Evolutionary conservation across 1,284 basidiomycete genomes (phyloP).

Genomic region (Vanrija sp.): DNA sequence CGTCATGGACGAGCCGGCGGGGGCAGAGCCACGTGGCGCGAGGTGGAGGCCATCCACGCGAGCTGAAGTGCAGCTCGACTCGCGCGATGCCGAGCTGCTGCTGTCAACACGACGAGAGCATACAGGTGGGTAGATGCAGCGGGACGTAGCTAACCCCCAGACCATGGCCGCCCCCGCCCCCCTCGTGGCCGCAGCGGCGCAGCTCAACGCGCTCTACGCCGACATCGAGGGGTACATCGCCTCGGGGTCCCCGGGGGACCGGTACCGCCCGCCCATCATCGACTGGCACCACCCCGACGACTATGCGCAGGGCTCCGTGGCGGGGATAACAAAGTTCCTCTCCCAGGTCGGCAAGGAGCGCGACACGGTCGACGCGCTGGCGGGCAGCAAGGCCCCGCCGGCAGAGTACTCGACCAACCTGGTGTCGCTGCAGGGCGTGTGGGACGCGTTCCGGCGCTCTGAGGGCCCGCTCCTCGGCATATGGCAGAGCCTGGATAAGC

Average conservation of each 20-base stretch:
- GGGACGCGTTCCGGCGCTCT: constrained; percentile 35
- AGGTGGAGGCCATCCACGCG: neutral
- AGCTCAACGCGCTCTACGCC: neutral
- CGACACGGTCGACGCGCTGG: constrained; percentile 27
- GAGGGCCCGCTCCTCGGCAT: constrained; percentile 30
- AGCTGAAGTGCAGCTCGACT: neutral
- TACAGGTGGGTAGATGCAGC: no score
- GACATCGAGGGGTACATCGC: constrained; percentile 11
- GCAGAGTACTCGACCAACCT: constrained; percentile 35
- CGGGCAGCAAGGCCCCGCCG: constrained; percentile 19
- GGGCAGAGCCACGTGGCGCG: neutral
- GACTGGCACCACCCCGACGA: constrained; percentile 40
- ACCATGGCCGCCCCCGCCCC: no score
- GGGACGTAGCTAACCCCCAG: no score
- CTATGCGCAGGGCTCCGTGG: constrained; percentile 23
- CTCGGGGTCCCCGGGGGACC: constrained; percentile 6
- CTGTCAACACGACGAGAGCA: no score
- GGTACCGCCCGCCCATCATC: constrained; percentile 34
- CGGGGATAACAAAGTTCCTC: constrained; percentile 35
- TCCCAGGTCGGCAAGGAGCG: constrained; percentile 27
- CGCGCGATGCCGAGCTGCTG: neutral
- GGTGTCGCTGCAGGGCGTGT: constrained; percentile 36
- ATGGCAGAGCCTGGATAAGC: constrained; percentile 28
- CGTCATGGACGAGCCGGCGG: neutral
- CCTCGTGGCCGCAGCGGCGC: no score